A percentile compares a stretch with the other conserved stretches of the same genome.
These are phyloP conservation scores for Microcos paniculata DNA, from an alignment of 345 rosid species.

Conservation along the genomic window DNA sequence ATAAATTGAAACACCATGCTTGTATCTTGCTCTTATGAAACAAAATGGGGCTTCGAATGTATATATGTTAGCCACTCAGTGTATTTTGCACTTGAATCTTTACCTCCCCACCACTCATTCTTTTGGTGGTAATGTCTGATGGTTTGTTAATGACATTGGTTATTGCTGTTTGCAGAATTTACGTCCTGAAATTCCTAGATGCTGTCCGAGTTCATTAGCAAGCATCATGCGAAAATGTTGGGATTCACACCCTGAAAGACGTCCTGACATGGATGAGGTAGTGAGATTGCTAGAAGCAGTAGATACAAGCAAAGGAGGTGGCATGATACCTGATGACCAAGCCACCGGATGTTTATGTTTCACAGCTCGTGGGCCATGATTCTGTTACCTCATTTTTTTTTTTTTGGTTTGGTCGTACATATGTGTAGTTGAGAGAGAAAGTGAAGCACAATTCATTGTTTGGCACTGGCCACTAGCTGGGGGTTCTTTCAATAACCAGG, in stretches of 20 bases:
- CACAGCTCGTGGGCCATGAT: constrained; percentile 67
- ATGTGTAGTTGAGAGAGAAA: background rate
- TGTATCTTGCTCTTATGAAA: background rate
- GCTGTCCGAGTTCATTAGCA: constrained; percentile 67
- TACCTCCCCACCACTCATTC: background rate
- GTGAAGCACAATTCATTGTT: background rate
- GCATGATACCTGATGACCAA: constrained; percentile 86
- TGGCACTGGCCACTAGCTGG: background rate
- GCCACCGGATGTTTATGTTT: constrained; percentile 63
- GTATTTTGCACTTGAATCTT: background rate
- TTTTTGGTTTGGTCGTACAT: background rate
- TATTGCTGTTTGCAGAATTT: constrained; percentile 47
- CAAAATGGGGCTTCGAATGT: background rate
- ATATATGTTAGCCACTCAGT: background rate
- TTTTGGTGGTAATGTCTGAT: background rate
- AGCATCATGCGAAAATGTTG: constrained; percentile 78
- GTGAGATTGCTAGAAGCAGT: constrained; percentile 65
- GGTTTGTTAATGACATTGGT: background rate
- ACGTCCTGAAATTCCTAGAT: constrained; percentile 73
- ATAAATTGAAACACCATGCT: background rate
- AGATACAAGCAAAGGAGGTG: constrained; percentile 86
- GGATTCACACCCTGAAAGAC: constrained; percentile 67
- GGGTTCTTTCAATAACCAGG: background rate
- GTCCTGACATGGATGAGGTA: constrained; percentile 81
- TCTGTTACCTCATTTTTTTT: background rate